phyloP scores from a whole-genome alignment of 371 early-diverging fungal species.

The Rhizopus arrhizus region DNA sequence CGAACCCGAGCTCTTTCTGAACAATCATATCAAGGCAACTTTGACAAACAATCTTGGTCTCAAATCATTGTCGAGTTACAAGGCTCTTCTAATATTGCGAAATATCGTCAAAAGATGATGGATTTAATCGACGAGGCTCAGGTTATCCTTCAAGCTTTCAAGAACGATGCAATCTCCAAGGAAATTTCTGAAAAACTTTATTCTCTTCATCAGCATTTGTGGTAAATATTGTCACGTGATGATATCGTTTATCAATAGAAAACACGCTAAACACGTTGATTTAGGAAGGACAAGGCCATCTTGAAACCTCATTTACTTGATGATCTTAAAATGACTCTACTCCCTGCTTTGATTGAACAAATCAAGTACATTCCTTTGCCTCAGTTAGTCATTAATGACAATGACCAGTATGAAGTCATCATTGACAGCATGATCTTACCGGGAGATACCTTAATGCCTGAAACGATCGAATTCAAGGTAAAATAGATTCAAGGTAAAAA shows the following conservation, averaged over 20 bases:
- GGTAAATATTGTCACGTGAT: constrained; percentile 18
- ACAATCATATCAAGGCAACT: constrained; percentile 3
- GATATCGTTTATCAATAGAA: too few relatives aligned
- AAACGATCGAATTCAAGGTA: constrained; percentile 61
- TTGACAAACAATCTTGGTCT: constrained; percentile 13
- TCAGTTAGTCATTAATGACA: constrained; percentile 37
- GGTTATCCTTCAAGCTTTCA: constrained; percentile 18
- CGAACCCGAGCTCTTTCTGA: constrained; percentile 21
- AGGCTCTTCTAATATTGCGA: constrained; percentile 20
- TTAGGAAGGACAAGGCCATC: constrained; percentile 46
- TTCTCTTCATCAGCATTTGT: constrained; percentile 36
- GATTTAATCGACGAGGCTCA: constrained; percentile 19
- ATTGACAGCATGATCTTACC: constrained; percentile 64
- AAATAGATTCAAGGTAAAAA: background rate
- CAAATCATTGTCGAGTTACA: constrained; percentile 13
- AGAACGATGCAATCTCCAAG: constrained; percentile 32
- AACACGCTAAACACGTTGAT: too few relatives aligned
- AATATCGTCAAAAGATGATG: constrained; percentile 21
- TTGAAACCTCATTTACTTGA: constrained; percentile 63
- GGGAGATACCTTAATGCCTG: constrained; percentile 60
- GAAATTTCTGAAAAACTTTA: constrained; percentile 31
- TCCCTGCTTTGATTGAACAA: constrained; percentile 59
- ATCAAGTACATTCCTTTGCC: constrained; percentile 67
- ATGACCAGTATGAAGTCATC: constrained; percentile 51
- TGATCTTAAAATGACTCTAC: constrained; percentile 55